Evolutionary conservation across 305 asterid species (phyloP).

Genomic region (Fraxinus xanthoxyloides): DNA sequence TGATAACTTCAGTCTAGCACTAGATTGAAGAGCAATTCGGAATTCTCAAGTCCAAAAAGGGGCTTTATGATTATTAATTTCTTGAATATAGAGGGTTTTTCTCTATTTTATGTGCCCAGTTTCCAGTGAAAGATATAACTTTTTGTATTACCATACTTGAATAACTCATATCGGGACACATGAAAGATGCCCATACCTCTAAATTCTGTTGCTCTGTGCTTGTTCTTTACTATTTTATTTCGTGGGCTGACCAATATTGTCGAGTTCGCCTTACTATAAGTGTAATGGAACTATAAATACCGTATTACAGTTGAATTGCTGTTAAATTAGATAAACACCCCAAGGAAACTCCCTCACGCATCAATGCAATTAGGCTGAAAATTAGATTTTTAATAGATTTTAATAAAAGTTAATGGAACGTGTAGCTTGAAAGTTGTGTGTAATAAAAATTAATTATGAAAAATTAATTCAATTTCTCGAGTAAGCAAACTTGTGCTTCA

Average conservation of each 20-base stretch:
- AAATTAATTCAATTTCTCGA: no score
- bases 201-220: neutral
- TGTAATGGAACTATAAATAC: neutral
- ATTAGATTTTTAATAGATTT: neutral
- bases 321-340: neutral
- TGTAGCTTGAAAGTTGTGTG: neutral
- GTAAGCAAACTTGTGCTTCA: neutral
- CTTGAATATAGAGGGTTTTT: neutral
- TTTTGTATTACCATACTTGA: conserved; percentile 20
- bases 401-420: neutral
- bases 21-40: conserved; percentile 8
- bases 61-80: conserved; percentile 6
- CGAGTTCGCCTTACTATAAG: neutral
- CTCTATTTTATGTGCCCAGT: conserved; percentile 9
- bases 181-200: neutral
- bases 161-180: neutral
- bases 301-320: neutral
- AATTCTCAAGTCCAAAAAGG: neutral
- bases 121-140: conserved; percentile 20
- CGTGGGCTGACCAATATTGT: neutral
- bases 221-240: neutral
- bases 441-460: no score
- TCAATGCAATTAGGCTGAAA: neutral
- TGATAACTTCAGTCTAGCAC: neutral
- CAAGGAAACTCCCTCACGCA: neutral